phyloP scores from a whole-genome alignment of 2,329 filamentous ascomycete genomes.

The Scytalidium lignicola region DNA sequence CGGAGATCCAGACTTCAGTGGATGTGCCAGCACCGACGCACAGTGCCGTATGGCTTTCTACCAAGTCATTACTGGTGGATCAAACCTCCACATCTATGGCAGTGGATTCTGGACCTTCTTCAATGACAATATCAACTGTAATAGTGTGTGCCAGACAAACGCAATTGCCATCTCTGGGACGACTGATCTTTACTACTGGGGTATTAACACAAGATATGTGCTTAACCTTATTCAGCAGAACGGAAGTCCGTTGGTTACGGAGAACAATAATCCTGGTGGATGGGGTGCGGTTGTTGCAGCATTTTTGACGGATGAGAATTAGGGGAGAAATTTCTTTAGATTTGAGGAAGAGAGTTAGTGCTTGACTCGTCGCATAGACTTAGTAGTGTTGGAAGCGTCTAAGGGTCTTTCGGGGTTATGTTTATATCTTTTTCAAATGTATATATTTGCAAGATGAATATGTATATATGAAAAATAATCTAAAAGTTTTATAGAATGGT shows the following conservation, averaged over 20 bases:
- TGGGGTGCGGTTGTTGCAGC: not conserved
- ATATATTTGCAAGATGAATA: no score
- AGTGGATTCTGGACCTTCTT: conserved; percentile 32
- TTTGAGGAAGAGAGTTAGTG: no score
- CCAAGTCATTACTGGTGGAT: conserved; percentile 16
- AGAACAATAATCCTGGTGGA: not conserved
- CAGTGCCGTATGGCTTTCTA: conserved; percentile 25
- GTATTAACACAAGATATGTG: not conserved
- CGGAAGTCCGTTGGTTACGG: not conserved
- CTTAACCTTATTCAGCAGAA: not conserved
- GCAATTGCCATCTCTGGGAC: not conserved
- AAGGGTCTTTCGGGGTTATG: no score
- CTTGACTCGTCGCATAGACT: no score
- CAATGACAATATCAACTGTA: conserved; percentile 18
- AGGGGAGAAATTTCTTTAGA: no score
- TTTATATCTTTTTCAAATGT: no score
- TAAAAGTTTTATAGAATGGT: no score
- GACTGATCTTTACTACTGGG: not conserved
- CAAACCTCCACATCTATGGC: conserved; percentile 28
- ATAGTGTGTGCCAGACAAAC: conserved; percentile 22
- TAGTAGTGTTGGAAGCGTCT: no score
- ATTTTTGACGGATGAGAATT: not conserved
- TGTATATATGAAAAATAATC: no score
- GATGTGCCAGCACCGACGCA: conserved; percentile 21
- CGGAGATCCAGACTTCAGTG: conserved; percentile 27